phyloP scores from a whole-genome alignment of 208 protist species.

The Novymonas esmeraldas region DNA sequence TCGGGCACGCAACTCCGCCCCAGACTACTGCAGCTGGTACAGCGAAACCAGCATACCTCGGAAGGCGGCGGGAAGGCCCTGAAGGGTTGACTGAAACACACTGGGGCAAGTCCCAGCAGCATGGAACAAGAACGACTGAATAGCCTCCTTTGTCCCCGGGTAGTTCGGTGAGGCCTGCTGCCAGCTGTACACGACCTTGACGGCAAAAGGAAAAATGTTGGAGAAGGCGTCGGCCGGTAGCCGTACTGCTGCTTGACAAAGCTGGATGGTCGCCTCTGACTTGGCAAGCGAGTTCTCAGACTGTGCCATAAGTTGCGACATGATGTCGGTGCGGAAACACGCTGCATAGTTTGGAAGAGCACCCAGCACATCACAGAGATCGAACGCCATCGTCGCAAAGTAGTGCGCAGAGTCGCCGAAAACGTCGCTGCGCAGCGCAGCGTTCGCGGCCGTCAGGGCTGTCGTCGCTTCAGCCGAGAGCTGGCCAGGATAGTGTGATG shows the following conservation, averaged over 20 bases:
- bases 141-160: slow-evolving; percentile 28
- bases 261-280: slow-evolving; percentile 71
- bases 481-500: slow-evolving; percentile 15
- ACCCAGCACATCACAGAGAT: slow-evolving; percentile 55
- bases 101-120: slow-evolving; percentile 19
- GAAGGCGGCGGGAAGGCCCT: slow-evolving; percentile 18
- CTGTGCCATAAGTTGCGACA: slow-evolving; percentile 63
- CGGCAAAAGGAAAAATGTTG: slow-evolving; percentile 34
- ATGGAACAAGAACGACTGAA: slow-evolving; percentile 27
- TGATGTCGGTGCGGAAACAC: slow-evolving; percentile 48
- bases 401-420: slow-evolving; percentile 66
- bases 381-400: slow-evolving; percentile 73
- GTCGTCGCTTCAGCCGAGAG: slow-evolving; percentile 15
- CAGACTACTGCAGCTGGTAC: slow-evolving; percentile 16
- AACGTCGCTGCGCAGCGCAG: slow-evolving; percentile 67
- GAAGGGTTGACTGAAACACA: slow-evolving; percentile 24
- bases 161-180: slow-evolving; percentile 31
- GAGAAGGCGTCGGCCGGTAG: slow-evolving; percentile 35
- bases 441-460: slow-evolving; percentile 50
- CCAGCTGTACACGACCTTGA: slow-evolving; percentile 81
- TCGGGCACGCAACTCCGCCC: not conserved
- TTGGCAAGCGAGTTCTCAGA: slow-evolving; percentile 67
- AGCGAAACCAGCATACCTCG: slow-evolving; percentile 26
- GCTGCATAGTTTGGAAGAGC: slow-evolving; percentile 29
- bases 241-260: slow-evolving; percentile 54